Conservation (phyloP, 2,329 filamentous ascomycete genomes). For the Magnaporthales sp. region DNA sequence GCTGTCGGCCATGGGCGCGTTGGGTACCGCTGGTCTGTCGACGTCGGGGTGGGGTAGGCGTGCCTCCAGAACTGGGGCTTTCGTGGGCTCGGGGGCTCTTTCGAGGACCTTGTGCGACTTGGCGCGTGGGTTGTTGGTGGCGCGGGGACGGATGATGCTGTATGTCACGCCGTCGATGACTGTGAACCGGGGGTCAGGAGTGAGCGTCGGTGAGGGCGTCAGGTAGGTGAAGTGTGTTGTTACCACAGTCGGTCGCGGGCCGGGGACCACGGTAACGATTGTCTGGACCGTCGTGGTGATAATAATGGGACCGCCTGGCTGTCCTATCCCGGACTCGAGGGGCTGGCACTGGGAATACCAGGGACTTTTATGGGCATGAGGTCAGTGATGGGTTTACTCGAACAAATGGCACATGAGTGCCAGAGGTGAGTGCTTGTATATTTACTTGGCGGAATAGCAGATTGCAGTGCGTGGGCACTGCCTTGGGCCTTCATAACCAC, state of each 20-base stretch:
- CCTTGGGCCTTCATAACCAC: background rate
- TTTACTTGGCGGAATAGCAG: slow-evolving; percentile 1
- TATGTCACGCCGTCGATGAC: slow-evolving; percentile 5
- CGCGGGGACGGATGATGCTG: background rate
- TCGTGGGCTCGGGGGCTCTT: background rate
- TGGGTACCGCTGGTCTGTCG: no score
- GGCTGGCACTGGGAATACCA: slow-evolving; percentile 11
- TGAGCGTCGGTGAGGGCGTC: slow-evolving; percentile 7
- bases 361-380: background rate
- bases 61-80: background rate
- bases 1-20: no score
- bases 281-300: slow-evolving; percentile 7
- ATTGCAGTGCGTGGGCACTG: background rate
- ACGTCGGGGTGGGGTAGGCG: slow-evolving; percentile 1
- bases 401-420: no score
- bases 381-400: background rate
- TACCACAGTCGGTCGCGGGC: slow-evolving; percentile 5
- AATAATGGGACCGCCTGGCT: slow-evolving; percentile 6
- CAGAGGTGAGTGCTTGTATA: background rate
- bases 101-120: no score
- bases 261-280: slow-evolving; percentile 6
- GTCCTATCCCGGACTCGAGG: slow-evolving; percentile 4
- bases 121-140: no score
- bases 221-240: slow-evolving; percentile 7
- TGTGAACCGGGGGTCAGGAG: background rate